Conservation (phyloP, 2,329 filamentous ascomycete species). For the Alternaria dauci region DNA sequence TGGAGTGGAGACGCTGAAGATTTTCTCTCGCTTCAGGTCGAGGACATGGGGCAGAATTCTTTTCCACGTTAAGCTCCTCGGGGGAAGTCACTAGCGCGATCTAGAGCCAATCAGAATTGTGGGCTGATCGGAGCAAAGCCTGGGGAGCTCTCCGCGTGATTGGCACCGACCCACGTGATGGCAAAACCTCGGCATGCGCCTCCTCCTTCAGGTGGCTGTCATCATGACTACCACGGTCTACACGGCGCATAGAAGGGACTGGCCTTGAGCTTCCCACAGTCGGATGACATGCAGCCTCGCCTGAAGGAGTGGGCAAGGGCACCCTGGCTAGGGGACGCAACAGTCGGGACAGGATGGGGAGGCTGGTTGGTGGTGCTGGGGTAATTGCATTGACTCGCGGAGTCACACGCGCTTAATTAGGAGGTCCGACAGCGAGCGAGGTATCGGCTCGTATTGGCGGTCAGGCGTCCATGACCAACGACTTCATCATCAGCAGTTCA, state of each 20-base stretch:
- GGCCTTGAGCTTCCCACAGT: background rate
- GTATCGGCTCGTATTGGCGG: slow-evolving; percentile 1
- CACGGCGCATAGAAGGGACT: background rate
- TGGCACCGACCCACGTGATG: background rate
- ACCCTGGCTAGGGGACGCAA: background rate
- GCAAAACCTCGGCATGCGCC: background rate
- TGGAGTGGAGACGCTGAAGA: background rate
- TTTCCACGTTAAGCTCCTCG: slow-evolving; percentile 1
- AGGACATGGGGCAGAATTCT: slow-evolving; percentile 2
- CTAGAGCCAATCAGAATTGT: background rate
- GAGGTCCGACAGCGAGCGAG: background rate
- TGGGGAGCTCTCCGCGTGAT: slow-evolving; percentile 1
- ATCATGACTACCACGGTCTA: background rate
- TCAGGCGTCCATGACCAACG: background rate
- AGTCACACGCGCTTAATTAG: background rate
- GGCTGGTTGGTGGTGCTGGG: slow-evolving; percentile 2
- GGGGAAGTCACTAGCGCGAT: background rate
- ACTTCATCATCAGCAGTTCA: background rate
- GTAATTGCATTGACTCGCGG: slow-evolving; percentile 1
- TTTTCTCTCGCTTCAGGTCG: slow-evolving; percentile 1
- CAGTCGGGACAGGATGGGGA: background rate
- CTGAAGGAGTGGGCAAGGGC: background rate
- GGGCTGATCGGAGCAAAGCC: background rate
- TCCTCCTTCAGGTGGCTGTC: background rate
- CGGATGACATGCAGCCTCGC: background rate